Evolutionary conservation across 768 basidiomycete species (phyloP).

Genomic region (Serendipita indica): DNA sequence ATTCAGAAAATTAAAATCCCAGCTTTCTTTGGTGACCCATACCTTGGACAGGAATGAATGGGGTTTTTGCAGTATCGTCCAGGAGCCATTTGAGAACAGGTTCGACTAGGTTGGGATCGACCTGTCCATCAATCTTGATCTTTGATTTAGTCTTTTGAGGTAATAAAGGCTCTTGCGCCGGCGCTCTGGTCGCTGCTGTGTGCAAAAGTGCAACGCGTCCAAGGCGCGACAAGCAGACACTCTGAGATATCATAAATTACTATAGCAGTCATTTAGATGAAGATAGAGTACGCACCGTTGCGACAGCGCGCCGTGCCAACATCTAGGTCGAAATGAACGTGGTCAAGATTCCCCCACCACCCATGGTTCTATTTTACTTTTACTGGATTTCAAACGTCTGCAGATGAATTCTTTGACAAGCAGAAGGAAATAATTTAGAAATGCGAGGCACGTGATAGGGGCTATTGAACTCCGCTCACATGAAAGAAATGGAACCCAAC

Average conservation of each 20-base stretch:
- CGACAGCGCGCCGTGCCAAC: background rate
- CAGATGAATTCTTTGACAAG: too few relatives aligned
- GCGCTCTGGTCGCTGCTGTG: background rate
- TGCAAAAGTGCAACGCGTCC: background rate
- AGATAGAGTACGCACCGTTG: background rate
- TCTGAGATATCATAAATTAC: background rate
- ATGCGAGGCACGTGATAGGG: too few relatives aligned
- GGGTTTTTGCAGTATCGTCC: slow-evolving; percentile 1
- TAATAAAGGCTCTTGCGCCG: background rate
- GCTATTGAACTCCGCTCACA: too few relatives aligned
- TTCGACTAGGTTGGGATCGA: background rate
- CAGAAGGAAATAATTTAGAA: too few relatives aligned
- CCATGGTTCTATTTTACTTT: too few relatives aligned
- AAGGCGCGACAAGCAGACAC: background rate
- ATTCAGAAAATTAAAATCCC: background rate
- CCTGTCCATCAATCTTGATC: slow-evolving; percentile 1
- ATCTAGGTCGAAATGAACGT: too few relatives aligned
- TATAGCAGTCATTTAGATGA: background rate
- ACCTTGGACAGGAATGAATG: slow-evolving; percentile 7
- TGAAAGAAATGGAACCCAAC: too few relatives aligned
- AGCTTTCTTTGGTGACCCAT: background rate
- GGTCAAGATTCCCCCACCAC: too few relatives aligned
- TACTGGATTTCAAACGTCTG: too few relatives aligned
- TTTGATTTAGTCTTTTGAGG: background rate
- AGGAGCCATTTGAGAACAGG: background rate